Base-by-base conservation (phyloP, 768 basidiomycete species). In the Sistotremastrum suecicum region DNA sequence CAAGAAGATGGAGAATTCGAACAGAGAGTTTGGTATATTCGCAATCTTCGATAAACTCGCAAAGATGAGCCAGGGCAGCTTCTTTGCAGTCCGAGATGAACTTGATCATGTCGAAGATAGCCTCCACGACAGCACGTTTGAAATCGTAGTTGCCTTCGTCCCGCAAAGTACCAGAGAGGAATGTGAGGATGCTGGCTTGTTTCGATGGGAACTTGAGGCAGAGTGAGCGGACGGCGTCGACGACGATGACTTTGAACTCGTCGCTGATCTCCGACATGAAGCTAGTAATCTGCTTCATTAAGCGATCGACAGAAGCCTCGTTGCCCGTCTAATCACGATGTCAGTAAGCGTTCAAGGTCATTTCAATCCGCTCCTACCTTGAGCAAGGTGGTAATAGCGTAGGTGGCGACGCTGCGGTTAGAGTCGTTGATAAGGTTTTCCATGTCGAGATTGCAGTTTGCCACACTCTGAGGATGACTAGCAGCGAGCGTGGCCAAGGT, bases 51-150 rank as follows among this genome's bases (percentile, higher is more conserved):
- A 99, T 99, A 61, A 99, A 99, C 61, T 99, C 95, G 70, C 95
- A 99, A 20, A 99, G 75, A 58, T 99, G 90, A 12, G 94, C 94
- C 39, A 99, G 75, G 1, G 95, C 95, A 57, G 95, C 86, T 60
- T 99, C 95, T 67, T 95, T 94, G 67, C 83, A 87, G 43, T 97
- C 94, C 39, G 70, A 68, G 56, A 99, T 97, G 66, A 78, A 98
- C 60, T 94, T 97, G 73, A 99, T 88, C 95, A 99, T 99, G 63
- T 99, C 95, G 60, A 99, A 98, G 59, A 99, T 98, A 12, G 95
- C 94, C 64, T 98, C 95, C 34, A 99, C 95, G 41, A 98, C 89
- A 5, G 95, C 89, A 40, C 92, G 89, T 67, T 99, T 99, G 73
- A 97, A 99, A 60, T 99, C 95, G 63, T 97, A 98, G 4, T 95